Base-by-base conservation (phyloP, 2,329 filamentous ascomycete genomes). In the Aciculosporium take region DNA sequence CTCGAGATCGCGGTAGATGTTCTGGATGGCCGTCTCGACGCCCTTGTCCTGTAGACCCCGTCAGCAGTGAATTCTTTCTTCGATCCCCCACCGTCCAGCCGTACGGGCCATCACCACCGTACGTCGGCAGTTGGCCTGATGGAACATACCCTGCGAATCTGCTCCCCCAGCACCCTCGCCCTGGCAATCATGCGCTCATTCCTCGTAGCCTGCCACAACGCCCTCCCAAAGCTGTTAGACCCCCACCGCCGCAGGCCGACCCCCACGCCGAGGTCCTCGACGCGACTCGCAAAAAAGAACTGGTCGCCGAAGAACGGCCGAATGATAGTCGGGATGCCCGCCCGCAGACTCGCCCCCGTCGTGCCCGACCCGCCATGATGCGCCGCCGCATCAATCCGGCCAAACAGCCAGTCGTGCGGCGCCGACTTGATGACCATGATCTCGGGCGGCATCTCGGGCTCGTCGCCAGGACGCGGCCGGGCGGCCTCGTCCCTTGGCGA, bases 251-350 rank as follows among this genome's bases (percentile, higher is more conserved):
- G 87, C 52, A 98, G 69, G 55, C 81, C 85, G 17, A 94, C 79
- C 0, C 91, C 91, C 2, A 96, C 91, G 0, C 91, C 89, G 5
- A 98, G 69, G 54, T 96, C 89, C 58, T 96, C 87, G 1, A 96
- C 83, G 4, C 91, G 74, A 24, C 72, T 76, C 6, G 87, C 91
- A 53, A 94, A 96, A 68, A 98, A 98, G 69, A 83, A 95, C 57
- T 98, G 91, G 53, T 98, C 91, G 5, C 91, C 91, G 56, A 98
- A 98, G 67, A 96, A 98, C 0, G 91, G 91, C 46, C 89, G 84
- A 56, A 96, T 83, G 48, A 98, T 88, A 0, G 91, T 96, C 0
- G 91, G 91, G 5, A 94, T 76, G 2, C 91, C 91, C 0, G 88
- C 88, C 40, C 91, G 74, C 37, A 98, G 67, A 58, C 86, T 94